Conservation (phyloP, 2,329 filamentous ascomycete genomes). For the Myriangium duriaei region DNA sequence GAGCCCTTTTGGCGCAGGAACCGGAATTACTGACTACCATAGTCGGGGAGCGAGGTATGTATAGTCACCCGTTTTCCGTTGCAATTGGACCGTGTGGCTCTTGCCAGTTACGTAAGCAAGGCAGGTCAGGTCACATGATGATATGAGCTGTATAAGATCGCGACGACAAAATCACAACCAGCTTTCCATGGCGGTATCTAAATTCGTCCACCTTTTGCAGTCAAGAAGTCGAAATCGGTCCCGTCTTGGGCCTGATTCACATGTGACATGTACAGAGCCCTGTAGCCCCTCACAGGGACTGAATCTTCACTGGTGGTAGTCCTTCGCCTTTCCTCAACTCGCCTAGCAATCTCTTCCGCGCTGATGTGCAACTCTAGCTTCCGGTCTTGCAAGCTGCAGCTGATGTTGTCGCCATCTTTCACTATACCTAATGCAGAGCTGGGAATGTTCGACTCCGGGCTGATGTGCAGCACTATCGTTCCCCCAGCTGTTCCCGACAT, state of each 20-base stretch:
- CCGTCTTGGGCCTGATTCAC: conserved; percentile 50
- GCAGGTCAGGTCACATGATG: too few species aligned
- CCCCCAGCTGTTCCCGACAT: conserved; percentile 46
- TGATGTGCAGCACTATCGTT: conserved; percentile 42
- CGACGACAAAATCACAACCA: too few species aligned
- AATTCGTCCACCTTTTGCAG: conserved; percentile 17
- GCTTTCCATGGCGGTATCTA: too few species aligned
- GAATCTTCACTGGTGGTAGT: conserved; percentile 17
- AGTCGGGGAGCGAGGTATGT: too few species aligned
- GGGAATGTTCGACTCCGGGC: conserved; percentile 37
- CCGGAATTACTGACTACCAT: too few species aligned
- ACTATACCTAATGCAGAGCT: conserved; percentile 38
- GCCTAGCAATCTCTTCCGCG: conserved; percentile 28
- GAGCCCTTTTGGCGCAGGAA: too few species aligned
- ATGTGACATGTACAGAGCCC: conserved; percentile 45
- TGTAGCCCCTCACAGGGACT: conserved; percentile 40
- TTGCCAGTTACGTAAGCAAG: too few species aligned
- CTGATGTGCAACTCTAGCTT: conserved; percentile 30
- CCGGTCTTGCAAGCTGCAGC: conserved; percentile 33
- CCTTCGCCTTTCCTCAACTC: conserved; percentile 25
- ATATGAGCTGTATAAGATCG: too few species aligned
- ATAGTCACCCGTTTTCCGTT: too few species aligned
- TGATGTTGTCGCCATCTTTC: conserved; percentile 36
- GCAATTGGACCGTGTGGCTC: too few species aligned
- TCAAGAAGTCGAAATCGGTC: conserved; percentile 51